Evolutionary conservation across 257 asterid genomes (phyloP), one percentile per base, ranked within the genome.

Genomic region (Nicotiana tomentosiformis): DNA sequence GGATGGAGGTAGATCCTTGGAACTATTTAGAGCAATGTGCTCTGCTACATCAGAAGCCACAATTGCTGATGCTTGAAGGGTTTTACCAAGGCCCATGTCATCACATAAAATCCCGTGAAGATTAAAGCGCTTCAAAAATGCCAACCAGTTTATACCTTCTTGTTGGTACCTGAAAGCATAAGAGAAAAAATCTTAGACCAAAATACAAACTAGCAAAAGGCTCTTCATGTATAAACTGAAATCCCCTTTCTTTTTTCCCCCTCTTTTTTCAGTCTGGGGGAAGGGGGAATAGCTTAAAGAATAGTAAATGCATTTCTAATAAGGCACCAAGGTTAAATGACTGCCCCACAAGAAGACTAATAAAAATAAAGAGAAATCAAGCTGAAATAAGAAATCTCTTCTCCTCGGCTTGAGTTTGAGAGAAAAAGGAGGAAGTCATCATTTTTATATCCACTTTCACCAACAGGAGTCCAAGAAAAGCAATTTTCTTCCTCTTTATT

Each of bases 81-180:
- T 96, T 89, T 96, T 96, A 78, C 99, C 99, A 77, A 96, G 96
- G 81, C 99, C 99, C 99, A 96, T 96, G 87, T 96, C 99, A 89
- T 96, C 99, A 85, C 99, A 94, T 88, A 96, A 90, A 79, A 96
- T 93, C 80, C 99, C 99, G 57, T 96, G 98, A 87, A 96, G 99
- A 84, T 90, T 94, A 88, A 96, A 96, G 78, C 99, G 91, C 87
- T 91, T 96, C 83, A 96, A 88, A 90, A 96, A 96, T 74, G 97
- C 94, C 77, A 96, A 88, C 99, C 99, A 96, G 89, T 96, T 96
- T 87, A 96, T 92, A 82, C 99, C 99, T 94, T 96, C 99, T 86
- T 96, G 98, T 85, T 96, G 99, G 89, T 96, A 96, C 97, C 99
- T 96, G 88, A 83, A 87, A 88, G 78, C 84, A 82, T 32, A 66